Base-by-base conservation (phyloP, 139 green algal species). In the Chlorella sorokiniana region DNA sequence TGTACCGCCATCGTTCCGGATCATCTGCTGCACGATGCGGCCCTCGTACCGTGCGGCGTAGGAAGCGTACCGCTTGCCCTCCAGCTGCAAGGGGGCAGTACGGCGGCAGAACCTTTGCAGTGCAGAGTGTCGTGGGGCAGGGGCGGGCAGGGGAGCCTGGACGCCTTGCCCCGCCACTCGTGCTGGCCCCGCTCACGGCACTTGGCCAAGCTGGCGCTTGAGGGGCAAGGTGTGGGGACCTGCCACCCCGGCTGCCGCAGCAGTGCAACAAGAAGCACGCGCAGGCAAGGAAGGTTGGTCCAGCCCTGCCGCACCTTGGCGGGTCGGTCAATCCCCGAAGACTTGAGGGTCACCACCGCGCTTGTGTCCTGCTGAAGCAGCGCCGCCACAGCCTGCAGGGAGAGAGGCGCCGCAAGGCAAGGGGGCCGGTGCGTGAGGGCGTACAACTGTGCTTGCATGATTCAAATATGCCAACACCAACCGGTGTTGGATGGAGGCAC, bases 21-120 rank as follows among this genome's bases (percentile, higher is more conserved):
- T 96, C 82, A 97, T 84, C 78, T 93, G 64, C 86, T 96, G 91
- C 68, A 97, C 90, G 73, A 97, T 96, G 29, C 94, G 87, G 9
- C 91, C 93, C 86, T 98, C 94, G 81, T 93, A 98, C n/a, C 94
- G 79, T 14, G 92, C 93, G 20, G 81, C 93, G 78, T 97, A 96
- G 10, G 79, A 89, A 0, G 91, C 93, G 82, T 96, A 96, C 18
- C 42, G 69, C 84, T 93, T 95, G 63, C 92, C 93, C 65, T 97
- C 91, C 62, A 98, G 89, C 70, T 96, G 71, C 48, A 33, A 4
- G 1, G 29, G 3, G 5, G 3, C 7, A 9, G 63, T n/a, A 33
- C 11, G 7, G 6, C 9, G 33, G 5, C 2, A n/a, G 67, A 16
- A 38, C 14, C 16, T n/a, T 54, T 18, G 37, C 7, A 69, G 4